Conservation (phyloP, 352 stramenopile genomes). For the Pythium phragmitis region DNA sequence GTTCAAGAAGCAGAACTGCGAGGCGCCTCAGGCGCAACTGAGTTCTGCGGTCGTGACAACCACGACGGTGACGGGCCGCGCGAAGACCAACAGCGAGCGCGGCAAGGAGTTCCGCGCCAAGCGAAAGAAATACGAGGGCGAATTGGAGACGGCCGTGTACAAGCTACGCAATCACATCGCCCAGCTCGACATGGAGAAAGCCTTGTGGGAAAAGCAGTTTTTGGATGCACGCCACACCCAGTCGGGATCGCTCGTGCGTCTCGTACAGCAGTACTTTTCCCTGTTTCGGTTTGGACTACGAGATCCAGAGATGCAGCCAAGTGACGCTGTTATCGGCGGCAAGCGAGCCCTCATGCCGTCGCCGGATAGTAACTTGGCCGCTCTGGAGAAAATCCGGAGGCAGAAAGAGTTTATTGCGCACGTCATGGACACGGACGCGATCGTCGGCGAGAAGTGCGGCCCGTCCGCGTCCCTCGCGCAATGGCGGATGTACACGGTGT, state of each 20-base stretch:
- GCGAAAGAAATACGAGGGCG: slow-evolving; percentile 33
- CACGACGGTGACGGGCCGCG: slow-evolving; percentile 3
- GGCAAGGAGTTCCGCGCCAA: slow-evolving; percentile 34
- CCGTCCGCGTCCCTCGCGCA: slow-evolving; percentile 26
- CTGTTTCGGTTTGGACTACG: slow-evolving; percentile 24
- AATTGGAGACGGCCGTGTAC: slow-evolving; percentile 25
- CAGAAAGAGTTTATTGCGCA: slow-evolving; percentile 26
- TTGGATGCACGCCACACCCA: slow-evolving; percentile 19
- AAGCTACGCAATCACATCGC: slow-evolving; percentile 22
- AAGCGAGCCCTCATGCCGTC: slow-evolving; percentile 22
- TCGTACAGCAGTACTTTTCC: slow-evolving; percentile 26
- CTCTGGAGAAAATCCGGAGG: slow-evolving; percentile 26
- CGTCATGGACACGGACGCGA: slow-evolving; percentile 21
- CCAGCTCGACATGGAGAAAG: slow-evolving; percentile 16
- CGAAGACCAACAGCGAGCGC: slow-evolving; percentile 32
- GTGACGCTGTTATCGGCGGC: neutral
- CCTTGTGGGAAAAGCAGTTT: slow-evolving; percentile 20
- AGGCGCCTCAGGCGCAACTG: neutral
- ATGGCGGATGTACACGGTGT: slow-evolving; percentile 31
- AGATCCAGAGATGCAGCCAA: neutral
- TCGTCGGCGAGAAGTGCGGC: slow-evolving; percentile 18
- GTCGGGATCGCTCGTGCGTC: slow-evolving; percentile 18
- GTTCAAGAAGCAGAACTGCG: slow-evolving; percentile 1
- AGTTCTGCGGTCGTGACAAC: neutral
- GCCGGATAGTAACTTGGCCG: slow-evolving; percentile 25